Base-by-base conservation (phyloP, 306 rosid species). In the Prunus dulcis region DNA sequence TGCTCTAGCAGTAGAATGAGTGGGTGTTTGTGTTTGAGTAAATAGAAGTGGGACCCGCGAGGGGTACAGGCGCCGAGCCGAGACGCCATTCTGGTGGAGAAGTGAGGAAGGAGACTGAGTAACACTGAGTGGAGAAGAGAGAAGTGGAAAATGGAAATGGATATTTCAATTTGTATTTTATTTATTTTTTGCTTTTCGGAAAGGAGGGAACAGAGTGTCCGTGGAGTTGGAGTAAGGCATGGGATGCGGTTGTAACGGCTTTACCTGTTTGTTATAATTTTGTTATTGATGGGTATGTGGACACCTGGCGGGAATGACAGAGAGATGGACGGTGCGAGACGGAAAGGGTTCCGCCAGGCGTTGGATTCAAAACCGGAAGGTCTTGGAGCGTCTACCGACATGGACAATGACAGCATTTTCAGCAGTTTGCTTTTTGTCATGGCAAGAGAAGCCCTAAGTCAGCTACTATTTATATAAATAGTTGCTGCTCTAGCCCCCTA, bases 41-140 rank as follows among this genome's bases (percentile, higher is more conserved):
- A 9, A 60, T 28, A 71, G 9, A 77, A 82, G 56, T 43, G 68
- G 38, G 75, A 18, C 8, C 76, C 30, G 73, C 61, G 77, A 18
- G 79, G 74, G 2, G 84, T 8, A 28, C 60, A 71, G 18, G 80
- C 64, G 64, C 90, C 85, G 28, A 90, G 58, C 52, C 55, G 76
- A 38, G 82, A 82, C 56, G 90, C 84, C 96, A 93, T 93, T 80
- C 30, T 30, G 1, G 30, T 11, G 61, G 69, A 18, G 46, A 5
- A 46, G 49, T 9, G 65, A 20, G 47, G 38, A 46, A 60, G 58
- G 27, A 60, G 73, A 7, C 12, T 28, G 30, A 34, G 41, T 1
- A 5, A 7, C 41, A 34, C 41, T 34, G 8, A 28, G 12, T 0
- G 22, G 67, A 62, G 67, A 62, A 62, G 45, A 10, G 52, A 38